Conservation (phyloP, 768 basidiomycete genomes). For the Suillus discolor region DNA sequence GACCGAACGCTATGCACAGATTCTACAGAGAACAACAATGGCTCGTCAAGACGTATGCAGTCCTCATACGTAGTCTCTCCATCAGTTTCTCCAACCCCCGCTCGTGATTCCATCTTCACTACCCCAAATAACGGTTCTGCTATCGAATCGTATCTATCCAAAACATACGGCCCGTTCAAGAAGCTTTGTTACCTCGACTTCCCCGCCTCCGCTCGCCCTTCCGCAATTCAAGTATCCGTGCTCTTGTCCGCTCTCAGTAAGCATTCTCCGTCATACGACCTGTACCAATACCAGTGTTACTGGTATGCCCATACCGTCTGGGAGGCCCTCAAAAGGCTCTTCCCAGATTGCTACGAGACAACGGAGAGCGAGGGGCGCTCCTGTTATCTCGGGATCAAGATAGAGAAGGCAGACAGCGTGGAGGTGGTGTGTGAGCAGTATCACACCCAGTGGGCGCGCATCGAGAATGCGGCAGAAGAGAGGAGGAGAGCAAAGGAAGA, state of each 20-base stretch:
- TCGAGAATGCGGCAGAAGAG: neutral
- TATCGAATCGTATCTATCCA: neutral
- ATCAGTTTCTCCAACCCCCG: neutral
- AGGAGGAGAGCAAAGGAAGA: neutral
- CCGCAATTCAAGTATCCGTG: neutral
- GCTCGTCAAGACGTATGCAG: neutral
- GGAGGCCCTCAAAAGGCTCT: neutral
- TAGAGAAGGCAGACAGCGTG: neutral
- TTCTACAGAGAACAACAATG: neutral
- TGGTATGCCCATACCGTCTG: neutral
- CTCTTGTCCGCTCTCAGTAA: neutral
- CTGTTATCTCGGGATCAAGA: neutral
- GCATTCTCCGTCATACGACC: neutral
- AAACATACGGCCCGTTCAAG: neutral
- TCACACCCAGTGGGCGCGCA: neutral
- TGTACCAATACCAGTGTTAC: neutral
- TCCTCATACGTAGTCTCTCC: neutral
- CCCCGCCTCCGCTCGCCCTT: neutral
- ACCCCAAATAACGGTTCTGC: neutral
- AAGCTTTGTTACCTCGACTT: neutral
- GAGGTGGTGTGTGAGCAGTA: neutral
- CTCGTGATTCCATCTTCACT: neutral
- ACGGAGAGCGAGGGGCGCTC: neutral
- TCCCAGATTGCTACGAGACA: neutral
- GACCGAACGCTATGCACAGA: neutral